These are phyloP conservation scores for Earliella scabrosa DNA, from an alignment of 1,284 basidiomycete genomes.

Conservation along the genomic window DNA sequence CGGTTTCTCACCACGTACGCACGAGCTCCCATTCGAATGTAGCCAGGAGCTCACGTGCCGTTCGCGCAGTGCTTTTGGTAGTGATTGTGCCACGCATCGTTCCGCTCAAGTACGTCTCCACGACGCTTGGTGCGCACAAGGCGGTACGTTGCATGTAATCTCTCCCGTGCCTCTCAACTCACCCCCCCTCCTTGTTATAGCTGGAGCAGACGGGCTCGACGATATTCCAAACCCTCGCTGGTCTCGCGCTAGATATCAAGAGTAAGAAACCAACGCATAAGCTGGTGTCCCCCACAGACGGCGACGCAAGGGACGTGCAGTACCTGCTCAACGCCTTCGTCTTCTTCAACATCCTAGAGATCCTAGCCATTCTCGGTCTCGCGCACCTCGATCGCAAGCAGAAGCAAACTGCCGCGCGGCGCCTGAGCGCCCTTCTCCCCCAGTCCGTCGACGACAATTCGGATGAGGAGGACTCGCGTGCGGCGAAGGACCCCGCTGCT, in stretches of 20 bases:
- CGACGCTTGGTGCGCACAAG: constrained; percentile 81
- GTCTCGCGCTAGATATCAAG: constrained; percentile 60
- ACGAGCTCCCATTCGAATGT: constrained; percentile 15
- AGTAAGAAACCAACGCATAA: constrained; percentile 32
- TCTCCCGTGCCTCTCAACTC: neutral
- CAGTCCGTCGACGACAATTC: constrained; percentile 23
- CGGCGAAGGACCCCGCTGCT: constrained; percentile 10
- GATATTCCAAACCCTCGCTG: constrained; percentile 72
- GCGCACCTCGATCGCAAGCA: constrained; percentile 48
- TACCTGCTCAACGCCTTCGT: constrained; percentile 64
- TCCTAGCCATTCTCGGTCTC: constrained; percentile 53
- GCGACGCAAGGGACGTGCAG: constrained; percentile 43
- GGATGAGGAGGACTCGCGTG: constrained; percentile 9
- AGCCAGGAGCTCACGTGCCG: no score
- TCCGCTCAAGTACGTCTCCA: constrained; percentile 72
- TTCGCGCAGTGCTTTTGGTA: constrained; percentile 63
- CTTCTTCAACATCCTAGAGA: constrained; percentile 61
- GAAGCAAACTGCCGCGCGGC: constrained; percentile 30
- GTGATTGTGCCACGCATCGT: constrained; percentile 78
- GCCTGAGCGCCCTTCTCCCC: constrained; percentile 24
- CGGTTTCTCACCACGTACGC: constrained; percentile 74
- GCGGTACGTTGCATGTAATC: constrained; percentile 54
- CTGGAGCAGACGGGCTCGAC: constrained; percentile 76
- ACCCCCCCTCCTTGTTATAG: no score
- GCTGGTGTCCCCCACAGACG: constrained; percentile 8